Evolutionary conservation across 2,329 filamentous ascomycete species (phyloP), one percentile per base, ranked within the genome.

Genomic region (Teratosphaeria zuluensis): DNA sequence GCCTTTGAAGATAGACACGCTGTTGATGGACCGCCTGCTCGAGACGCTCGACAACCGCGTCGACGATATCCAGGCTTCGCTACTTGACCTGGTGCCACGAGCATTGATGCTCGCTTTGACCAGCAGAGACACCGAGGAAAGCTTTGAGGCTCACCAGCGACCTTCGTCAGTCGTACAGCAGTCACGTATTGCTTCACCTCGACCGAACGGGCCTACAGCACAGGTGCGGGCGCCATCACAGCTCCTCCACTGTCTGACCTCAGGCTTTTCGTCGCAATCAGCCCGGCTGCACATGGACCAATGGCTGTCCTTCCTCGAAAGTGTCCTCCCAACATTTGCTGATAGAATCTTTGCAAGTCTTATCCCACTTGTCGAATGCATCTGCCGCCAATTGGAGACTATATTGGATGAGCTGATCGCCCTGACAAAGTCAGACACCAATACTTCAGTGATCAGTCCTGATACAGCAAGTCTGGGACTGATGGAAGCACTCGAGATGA

Each of bases 401-500:
- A 88, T 86, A 0, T 96, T 96, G 72, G 77, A 81, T 24, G 82
- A 84, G 53, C 78, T 97, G 5, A 84, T 87, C 65, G 75, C 73
- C 9, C 83, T 84, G 0, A 92, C 92, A 66, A 58, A 31, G 2
- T 54, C 54, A 4, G 53, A 30, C 2, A 28, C n/a, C 9, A 21
- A 56, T n/a, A 54, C 42, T 16, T 30, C 51, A 35, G 58, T 61
- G 3, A 52, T 60, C 14, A 56, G 65, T 9, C 65, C 69, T n/a
- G 69, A 71, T 30, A 38, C 57, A 24, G 62, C 64, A 2, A 65
- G 68, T 11, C 61, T 68, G 42, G 63, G 59, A 35, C 78, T 99
- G 1, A 79, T 99, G n/a, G 92, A 95, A 63, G 94, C 90, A 0
- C 80, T 99, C 1, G 94, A 99, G 73, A 90, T 95, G 67, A 86